phyloP scores from a whole-genome alignment of 192 early-diverging fungal species.

The Spizellomyces punctatus region DNA sequence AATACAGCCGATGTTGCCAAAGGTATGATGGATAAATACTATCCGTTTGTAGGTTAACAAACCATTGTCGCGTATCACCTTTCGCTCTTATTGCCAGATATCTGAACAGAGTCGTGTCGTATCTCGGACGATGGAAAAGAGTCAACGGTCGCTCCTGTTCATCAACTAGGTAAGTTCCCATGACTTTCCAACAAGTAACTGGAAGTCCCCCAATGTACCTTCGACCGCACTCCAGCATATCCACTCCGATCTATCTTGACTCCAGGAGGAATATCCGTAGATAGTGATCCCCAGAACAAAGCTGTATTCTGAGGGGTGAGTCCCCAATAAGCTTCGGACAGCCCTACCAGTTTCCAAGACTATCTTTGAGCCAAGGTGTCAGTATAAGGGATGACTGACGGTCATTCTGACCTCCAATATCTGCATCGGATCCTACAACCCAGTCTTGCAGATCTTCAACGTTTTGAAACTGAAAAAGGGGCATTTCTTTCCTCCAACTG shows the following conservation, averaged over 20 bases:
- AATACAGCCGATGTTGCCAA: constrained; percentile 91
- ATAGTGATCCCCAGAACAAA: constrained; percentile 81
- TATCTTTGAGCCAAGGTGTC: not conserved
- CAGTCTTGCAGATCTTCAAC: constrained; percentile 72
- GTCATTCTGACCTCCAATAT: constrained; percentile 78
- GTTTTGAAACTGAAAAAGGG: constrained; percentile 66
- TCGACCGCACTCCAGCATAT: constrained; percentile 88
- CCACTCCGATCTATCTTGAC: constrained; percentile 76
- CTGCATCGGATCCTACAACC: constrained; percentile 85
- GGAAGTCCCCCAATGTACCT: constrained; percentile 40
- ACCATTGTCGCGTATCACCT: constrained; percentile 84
- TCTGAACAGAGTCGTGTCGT: constrained; percentile 84
- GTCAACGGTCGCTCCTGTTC: constrained; percentile 61
- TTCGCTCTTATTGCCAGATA: constrained; percentile 80
- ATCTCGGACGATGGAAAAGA: constrained; percentile 74
- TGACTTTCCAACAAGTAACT: no score
- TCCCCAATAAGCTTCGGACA: constrained; percentile 76
- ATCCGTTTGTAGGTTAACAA: constrained; percentile 92
- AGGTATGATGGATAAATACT: constrained; percentile 80
- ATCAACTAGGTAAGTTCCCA: no score
- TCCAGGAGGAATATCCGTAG: constrained; percentile 75
- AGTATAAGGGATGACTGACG: not conserved
- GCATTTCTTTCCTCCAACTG: constrained; percentile 69
- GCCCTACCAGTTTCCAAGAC: constrained; percentile 40
- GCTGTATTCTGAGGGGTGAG: constrained; percentile 62